Conservation (phyloP, 305 asterid species). For the Fraxinus baroniana region DNA sequence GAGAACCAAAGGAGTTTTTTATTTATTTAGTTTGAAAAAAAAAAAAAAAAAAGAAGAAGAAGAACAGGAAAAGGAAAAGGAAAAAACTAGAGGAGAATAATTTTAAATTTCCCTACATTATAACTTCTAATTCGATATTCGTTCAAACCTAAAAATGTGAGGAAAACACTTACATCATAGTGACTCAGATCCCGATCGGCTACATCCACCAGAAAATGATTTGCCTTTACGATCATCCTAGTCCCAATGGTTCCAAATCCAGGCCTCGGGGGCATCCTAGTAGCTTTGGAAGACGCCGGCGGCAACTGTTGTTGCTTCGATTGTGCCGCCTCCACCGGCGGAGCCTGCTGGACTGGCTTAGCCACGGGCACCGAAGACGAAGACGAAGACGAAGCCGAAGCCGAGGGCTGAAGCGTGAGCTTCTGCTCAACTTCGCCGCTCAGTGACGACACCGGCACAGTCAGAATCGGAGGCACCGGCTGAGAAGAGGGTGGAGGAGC, state of each 20-base stretch:
- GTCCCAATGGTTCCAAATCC: constrained; percentile 40
- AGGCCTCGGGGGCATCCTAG: constrained; percentile 53
- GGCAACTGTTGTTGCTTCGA: constrained; percentile 17
- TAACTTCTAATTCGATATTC: not conserved
- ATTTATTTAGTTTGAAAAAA: not conserved
- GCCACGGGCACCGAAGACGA: constrained; percentile 13
- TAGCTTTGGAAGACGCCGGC: constrained; percentile 55
- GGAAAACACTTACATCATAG: constrained; percentile 57
- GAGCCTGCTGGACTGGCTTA: constrained; percentile 16
- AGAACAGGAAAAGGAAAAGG: too few relatives aligned
- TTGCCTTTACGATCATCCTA: constrained; percentile 42
- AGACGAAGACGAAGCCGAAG: constrained; percentile 11
- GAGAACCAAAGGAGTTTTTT: not conserved
- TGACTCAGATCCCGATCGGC: constrained; percentile 53
- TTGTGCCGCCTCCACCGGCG: constrained; percentile 5
- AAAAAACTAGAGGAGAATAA: not conserved
- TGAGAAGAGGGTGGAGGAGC: constrained; percentile 27
- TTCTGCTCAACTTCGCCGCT: constrained; percentile 35
- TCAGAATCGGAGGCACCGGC: constrained; percentile 1
- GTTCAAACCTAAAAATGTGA: not conserved
- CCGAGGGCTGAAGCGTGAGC: constrained; percentile 31
- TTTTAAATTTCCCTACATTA: not conserved
- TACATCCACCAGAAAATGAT: constrained; percentile 57
- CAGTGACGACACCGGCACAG: constrained; percentile 23
- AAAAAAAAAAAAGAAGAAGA: too few relatives aligned